Conservation (phyloP, 108 stramenopile species). For the Skeletonema costatum region DNA sequence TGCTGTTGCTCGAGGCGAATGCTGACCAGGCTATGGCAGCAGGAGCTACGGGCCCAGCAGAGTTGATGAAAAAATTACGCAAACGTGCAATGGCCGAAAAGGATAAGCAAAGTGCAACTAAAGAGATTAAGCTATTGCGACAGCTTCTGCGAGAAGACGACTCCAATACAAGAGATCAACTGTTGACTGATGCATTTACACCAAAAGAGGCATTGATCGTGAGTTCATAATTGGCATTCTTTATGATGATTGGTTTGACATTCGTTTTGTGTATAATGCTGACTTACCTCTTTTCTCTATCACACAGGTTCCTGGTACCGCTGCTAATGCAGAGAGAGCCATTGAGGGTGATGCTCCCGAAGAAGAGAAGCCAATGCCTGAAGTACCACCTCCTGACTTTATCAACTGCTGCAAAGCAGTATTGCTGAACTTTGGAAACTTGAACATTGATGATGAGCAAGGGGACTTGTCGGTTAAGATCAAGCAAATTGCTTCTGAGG, state of each 20-base stretch:
- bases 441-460: conserved; percentile 73
- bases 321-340: conserved; percentile 84
- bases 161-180: conserved; percentile 57
- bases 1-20: conserved; percentile 86
- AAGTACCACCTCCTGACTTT: conserved; percentile 90
- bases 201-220: conserved; percentile 79
- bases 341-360: conserved; percentile 83
- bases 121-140: conserved; percentile 82
- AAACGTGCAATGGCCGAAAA: conserved; percentile 76
- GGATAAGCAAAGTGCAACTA: conserved; percentile 76
- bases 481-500: conserved; percentile 80
- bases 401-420: conserved; percentile 91
- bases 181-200: conserved; percentile 85
- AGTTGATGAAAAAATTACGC: conserved; percentile 75
- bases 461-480: conserved; percentile 81
- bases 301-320: conserved; percentile 71
- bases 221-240: conserved; percentile 13
- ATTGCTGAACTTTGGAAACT: conserved; percentile 87
- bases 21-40: conserved; percentile 79
- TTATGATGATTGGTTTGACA: background rate
- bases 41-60: conserved; percentile 75
- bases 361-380: conserved; percentile 82
- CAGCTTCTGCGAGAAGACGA: conserved; percentile 76
- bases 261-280: background rate
- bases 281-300: background rate